Evolutionary conservation across 345 rosid genomes (phyloP), one percentile per base, ranked within the genome.

Genomic region (Citrus cavaleriei): DNA sequence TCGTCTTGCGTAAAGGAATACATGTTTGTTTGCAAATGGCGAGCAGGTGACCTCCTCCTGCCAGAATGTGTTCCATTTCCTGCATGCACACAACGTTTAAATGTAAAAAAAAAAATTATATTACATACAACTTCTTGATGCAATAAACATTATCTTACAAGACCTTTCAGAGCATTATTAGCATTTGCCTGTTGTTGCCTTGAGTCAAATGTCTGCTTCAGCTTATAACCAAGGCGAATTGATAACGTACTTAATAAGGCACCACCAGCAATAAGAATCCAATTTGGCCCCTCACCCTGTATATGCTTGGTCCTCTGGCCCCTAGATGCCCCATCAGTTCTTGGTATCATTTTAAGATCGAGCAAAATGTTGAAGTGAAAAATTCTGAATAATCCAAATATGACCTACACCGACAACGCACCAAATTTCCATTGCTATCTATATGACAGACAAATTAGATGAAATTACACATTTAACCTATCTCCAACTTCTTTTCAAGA

Each of bases 191-290:
- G 90, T 74, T 72, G 90, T 76, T 87, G 92, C 89, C 77, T 96
- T 7, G 86, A 73, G 80, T 91, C 98, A 34, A 87, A 69, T 8
- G 85, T 81, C 85, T 89, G 99, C 88, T 87, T 96, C 83, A 96
- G 84, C 89, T 91, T 94, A 91, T 79, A 94, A 77, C 97, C 99
- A 74, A 96, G 89, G 61, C 91, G 99, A 85, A 96, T 81, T 21
- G 99, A 90, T 82, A 96, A 80, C 4, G 99, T 94, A 86, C 98
- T 94, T 81, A 96, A 85, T 83, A 96, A 91, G 79, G 99, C 98
- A 38, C 98, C 97, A 3, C 98, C 99, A 2, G 97, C 98, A 74
- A 96, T 91, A 10, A 96, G 85, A 76, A 96, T 83, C 99, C 99
- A 96, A 73, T 90, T 93, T 22, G 97, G 90, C n/a, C 98, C 92